Evolutionary conservation across 768 basidiomycete species (phyloP), one percentile per base, ranked within the genome.

Genomic region (Boletus subparvulus): DNA sequence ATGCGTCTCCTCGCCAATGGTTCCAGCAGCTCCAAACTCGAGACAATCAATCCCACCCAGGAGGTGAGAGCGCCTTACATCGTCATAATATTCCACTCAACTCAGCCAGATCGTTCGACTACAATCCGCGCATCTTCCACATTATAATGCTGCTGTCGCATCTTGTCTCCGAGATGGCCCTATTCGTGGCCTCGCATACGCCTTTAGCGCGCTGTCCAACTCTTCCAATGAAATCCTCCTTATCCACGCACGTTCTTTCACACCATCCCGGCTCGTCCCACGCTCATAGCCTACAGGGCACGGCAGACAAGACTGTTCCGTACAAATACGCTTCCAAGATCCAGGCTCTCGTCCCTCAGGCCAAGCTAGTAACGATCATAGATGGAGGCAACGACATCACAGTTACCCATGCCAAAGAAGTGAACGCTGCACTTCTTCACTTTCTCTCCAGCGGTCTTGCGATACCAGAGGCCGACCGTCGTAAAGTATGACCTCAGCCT

Each of bases 61-160:
- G 81, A 84, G 69, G 82, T 78, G 47, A 37, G 66, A 56, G 45
- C 37, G 17, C 39, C 24, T 12, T 40, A 6, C 12, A 28, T 16
- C 21, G 10, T 17, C 26, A 17, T 37, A 1, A 21, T 12, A 28
- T 19, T 14, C 8, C 10, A n/a, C 57, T 61, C 14, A 61, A 0
- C 36, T 17, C 26, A 6, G 6, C 17, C 32, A 88, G 83, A 85
- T 91, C 53, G 84, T 90, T 1, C 81, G 88, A n/a, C 74, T 89
- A 13, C 89, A 91, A 71, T 87, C 87, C 0, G 89, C 89, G 1
- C 85, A 89, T 65, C 78, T 91, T 6, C 81, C 85, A 1, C 83
- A 89, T 5, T 91, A 83, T 67, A 89, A 91, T 60, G 79, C 82
- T 21, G 89, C 89, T 0, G 73, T 91, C n/a, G 88, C 88, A 0